Evolutionary conservation across 352 stramenopile genomes (phyloP).

Genomic region (Phytophthora ramorum): DNA sequence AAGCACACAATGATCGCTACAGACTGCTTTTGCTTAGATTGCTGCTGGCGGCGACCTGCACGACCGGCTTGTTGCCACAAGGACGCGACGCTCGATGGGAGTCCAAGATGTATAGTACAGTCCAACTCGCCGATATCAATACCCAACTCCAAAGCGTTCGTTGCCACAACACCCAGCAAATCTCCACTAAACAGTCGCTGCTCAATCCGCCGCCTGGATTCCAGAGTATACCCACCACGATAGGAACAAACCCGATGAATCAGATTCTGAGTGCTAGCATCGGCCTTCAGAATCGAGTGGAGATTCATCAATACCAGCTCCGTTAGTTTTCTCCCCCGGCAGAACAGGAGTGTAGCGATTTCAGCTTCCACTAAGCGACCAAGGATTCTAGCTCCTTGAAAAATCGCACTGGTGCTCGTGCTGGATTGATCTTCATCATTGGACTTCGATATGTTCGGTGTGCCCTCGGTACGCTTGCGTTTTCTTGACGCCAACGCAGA

Average conservation of each 20-base stretch:
- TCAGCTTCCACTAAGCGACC: slow-evolving; percentile 88
- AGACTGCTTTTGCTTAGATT: slow-evolving; percentile 74
- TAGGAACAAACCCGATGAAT: slow-evolving; percentile 90
- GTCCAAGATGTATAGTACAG: slow-evolving; percentile 96
- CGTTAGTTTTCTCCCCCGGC: slow-evolving; percentile 93
- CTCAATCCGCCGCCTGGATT: slow-evolving; percentile 95
- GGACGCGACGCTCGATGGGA: slow-evolving; percentile 92
- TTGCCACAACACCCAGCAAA: slow-evolving; percentile 96
- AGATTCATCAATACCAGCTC: slow-evolving; percentile 92
- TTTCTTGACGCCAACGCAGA: slow-evolving; percentile 19
- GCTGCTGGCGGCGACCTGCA: slow-evolving; percentile 85
- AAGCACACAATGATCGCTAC: slow-evolving; percentile 96
- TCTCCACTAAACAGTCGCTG: slow-evolving; percentile 94
- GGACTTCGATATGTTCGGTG: not conserved
- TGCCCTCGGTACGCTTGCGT: slow-evolving; percentile 19
- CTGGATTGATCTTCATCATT: slow-evolving; percentile 4
- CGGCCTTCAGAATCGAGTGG: slow-evolving; percentile 66
- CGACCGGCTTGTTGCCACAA: slow-evolving; percentile 97
- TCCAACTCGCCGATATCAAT: slow-evolving; percentile 96
- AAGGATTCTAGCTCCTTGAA: slow-evolving; percentile 94
- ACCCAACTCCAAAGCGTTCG: slow-evolving; percentile 97
- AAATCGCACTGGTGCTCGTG: slow-evolving; percentile 73
- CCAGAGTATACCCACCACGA: slow-evolving; percentile 95
- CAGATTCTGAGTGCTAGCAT: slow-evolving; percentile 38
- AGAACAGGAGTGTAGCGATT: slow-evolving; percentile 96